Base-by-base conservation (phyloP, 495 filamentous ascomycete species). In the Hypoxylon fragiforme region DNA sequence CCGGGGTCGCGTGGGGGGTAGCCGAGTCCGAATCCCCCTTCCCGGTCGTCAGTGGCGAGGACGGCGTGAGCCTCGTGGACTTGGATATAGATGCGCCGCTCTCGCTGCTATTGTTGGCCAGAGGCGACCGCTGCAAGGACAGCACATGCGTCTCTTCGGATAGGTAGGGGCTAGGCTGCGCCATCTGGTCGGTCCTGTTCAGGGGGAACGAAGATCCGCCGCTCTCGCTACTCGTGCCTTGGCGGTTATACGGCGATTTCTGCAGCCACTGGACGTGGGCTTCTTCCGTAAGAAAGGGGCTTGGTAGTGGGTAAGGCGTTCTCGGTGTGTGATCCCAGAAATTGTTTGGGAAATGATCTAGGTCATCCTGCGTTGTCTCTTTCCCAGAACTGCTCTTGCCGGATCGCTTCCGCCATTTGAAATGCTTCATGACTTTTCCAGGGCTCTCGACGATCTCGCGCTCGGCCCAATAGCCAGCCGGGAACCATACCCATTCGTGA, bases 401-500 rank as follows among this genome's bases (percentile, higher is more conserved):
- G 1, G 71, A 73, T 13, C 67, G 60, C 31, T 56, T 69, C 21
- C 70, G 60, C 68, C 74, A 72, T 38, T 56, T 70, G 63, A 70
- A 75, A 15, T 63, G 31, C 39, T 50, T 64, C 37, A 53, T 64
- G 39, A 63, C 67, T 54, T 65, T 70, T 24, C 63, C 44, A 19
- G 66, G 56, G n/a, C 20, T 41, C 30, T 58, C 60, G 13, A 54
- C 52, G 21, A 70, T 60, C 43, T 77, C 68, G 7, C 78, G 70
- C 59, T 81, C 78, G 7, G 78, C 77, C 78, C 77, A 80, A 53
- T 78, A 80, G 5, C 78, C 78, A 30, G 75, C 73, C 1, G 78
- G 77, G 57, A 76, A 80, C 78, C 77, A 81, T 7, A 81, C 77
- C 78, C 73, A 81, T 64, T 81, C 78, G 44, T 65, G 66, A 1